Conservation (phyloP, 2,329 filamentous ascomycete species). For the Graphilbum ipis-grandicollis region DNA sequence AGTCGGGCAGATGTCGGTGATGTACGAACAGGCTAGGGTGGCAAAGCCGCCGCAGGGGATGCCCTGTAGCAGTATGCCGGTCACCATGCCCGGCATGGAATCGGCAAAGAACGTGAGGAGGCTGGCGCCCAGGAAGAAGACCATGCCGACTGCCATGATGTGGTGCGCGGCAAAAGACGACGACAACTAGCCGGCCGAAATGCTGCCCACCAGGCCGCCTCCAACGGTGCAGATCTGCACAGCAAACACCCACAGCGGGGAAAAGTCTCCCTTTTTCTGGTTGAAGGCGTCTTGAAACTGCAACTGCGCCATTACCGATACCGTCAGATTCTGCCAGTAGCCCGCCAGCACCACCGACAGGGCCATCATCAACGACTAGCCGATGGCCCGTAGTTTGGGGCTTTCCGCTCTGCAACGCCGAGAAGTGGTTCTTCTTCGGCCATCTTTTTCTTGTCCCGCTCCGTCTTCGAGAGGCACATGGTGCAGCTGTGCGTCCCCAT, state of each 20-base stretch:
- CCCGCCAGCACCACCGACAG: slow-evolving; percentile 10
- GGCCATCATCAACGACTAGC: slow-evolving; percentile 9
- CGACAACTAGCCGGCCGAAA: slow-evolving; percentile 9
- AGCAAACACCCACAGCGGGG: slow-evolving; percentile 8
- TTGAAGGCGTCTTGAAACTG: slow-evolving; percentile 13
- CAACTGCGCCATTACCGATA: slow-evolving; percentile 11
- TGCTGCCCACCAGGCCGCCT: slow-evolving; percentile 8
- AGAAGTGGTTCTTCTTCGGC: too few species aligned
- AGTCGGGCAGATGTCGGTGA: slow-evolving; percentile 9
- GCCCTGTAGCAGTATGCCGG: slow-evolving; percentile 10
- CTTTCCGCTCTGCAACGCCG: too few species aligned
- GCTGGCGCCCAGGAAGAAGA: slow-evolving; percentile 5
- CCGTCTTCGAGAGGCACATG: too few species aligned
- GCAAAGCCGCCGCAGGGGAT: slow-evolving; percentile 9
- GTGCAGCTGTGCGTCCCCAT: too few species aligned
- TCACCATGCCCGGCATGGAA: slow-evolving; percentile 8
- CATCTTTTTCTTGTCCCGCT: too few species aligned
- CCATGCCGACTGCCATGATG: slow-evolving; percentile 5
- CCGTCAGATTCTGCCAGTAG: slow-evolving; percentile 9
- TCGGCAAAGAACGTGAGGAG: slow-evolving; percentile 9
- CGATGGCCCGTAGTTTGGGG: slow-evolving; percentile 1
- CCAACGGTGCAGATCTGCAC: slow-evolving; percentile 9
- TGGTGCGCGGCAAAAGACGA: slow-evolving; percentile 4
- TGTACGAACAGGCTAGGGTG: slow-evolving; percentile 10
- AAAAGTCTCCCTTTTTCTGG: slow-evolving; percentile 4